Base-by-base conservation (phyloP, 176 grass and related monocot genomes). In the Alloteropsis semialata region DNA sequence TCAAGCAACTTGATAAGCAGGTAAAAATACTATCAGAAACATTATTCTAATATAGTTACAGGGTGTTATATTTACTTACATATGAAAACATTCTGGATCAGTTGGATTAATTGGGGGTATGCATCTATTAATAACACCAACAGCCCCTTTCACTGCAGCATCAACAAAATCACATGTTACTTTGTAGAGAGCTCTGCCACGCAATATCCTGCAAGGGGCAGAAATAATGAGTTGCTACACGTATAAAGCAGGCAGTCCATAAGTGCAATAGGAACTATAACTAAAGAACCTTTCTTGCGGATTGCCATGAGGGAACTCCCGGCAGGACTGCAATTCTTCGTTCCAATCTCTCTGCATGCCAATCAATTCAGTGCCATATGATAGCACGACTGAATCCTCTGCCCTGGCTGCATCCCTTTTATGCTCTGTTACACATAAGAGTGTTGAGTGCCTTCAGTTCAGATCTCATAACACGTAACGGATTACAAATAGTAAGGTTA, bases 311-410 rank as follows among this genome's bases (percentile, higher is more conserved):
- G 97, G 97, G 51, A 99, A 99, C 84, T 99, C 97, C 63, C 85
- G 89, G 78, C 97, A 99, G 44, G 97, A 99, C 29, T 99, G 97
- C 55, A 96, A 65, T 63, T 99, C 96, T 75, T 99, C 97, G 49
- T 99, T 99, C 97, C 97, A 99, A 77, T 99, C 97, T 89, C 97
- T 96, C 78, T 99, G 97, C 97, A 99, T 96, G 70, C 93, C 97
- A 92, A 96, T 92, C 69, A 95, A 87, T 66, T 99, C 97, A 29
- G 87, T 96, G 45, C 97, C 97, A 93, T 90, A 99, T 74, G 97
- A 90, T 75, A 99, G 66, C 22, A 85, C 82, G 42, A 99, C 70
- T 41, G 89, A 87, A 59, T 99, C 97, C 75, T 99, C 97, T 64
- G 93, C 91, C 86, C 97, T 94, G 33, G 93, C 93, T 42, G 93